These are phyloP conservation scores for Seiridium cupressi DNA, from an alignment of 2,329 filamentous ascomycete genomes.

Conservation along the genomic window DNA sequence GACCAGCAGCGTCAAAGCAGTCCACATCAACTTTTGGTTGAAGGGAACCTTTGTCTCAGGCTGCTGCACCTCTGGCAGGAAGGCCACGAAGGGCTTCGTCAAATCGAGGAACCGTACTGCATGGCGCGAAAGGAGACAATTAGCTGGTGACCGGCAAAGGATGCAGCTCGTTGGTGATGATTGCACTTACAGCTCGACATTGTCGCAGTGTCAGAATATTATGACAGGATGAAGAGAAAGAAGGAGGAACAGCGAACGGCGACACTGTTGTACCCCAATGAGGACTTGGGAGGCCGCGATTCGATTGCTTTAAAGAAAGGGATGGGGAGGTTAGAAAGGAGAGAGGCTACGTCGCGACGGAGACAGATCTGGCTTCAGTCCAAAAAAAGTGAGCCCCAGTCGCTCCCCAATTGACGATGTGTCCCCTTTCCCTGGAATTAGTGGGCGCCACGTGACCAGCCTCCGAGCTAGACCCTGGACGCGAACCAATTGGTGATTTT, in stretches of 20 bases:
- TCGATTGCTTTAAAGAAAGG: constrained; percentile 18
- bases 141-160: background rate
- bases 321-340: constrained; percentile 7
- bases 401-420: constrained; percentile 1
- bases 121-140: constrained; percentile 18
- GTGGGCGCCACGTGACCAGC: background rate
- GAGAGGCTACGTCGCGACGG: constrained; percentile 7
- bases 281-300: constrained; percentile 23
- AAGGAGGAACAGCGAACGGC: constrained; percentile 12
- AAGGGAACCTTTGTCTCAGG: constrained; percentile 98
- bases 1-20: constrained; percentile 89
- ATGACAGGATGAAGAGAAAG: constrained; percentile 16
- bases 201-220: constrained; percentile 18
- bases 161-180: background rate
- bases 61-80: constrained; percentile 98
- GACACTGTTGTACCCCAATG: constrained; percentile 7
- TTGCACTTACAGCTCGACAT: constrained; percentile 36
- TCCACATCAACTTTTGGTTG: constrained; percentile 98
- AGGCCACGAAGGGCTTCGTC: constrained; percentile 99
- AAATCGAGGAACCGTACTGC: constrained; percentile 98
- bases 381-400: constrained; percentile 4
- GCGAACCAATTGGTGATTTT: too few relatives aligned
- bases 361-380: constrained; percentile 30
- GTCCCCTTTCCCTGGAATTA: constrained; percentile 2
- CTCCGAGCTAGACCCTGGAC: too few relatives aligned